These are phyloP conservation scores for Dionaea muscipula DNA, from an alignment of 179 eudicot species.

Conservation along the genomic window DNA sequence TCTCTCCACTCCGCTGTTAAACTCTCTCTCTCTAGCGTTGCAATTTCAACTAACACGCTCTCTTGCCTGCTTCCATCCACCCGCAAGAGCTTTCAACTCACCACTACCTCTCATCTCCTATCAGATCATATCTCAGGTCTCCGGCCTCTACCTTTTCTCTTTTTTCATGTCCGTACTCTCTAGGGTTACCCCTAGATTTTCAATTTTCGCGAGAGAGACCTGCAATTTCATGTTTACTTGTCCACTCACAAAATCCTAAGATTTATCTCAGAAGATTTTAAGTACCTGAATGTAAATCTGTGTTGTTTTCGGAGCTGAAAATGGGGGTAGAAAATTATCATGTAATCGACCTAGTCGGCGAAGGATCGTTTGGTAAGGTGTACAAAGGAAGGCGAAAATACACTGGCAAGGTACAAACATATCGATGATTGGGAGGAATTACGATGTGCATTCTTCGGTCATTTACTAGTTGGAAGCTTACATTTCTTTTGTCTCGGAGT, in stretches of 20 bases:
- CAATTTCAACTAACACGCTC: too few species aligned
- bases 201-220: too few species aligned
- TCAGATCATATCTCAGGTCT: too few species aligned
- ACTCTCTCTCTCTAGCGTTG: too few species aligned
- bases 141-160: too few species aligned
- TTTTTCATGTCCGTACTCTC: too few species aligned
- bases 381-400: constrained; percentile 82
- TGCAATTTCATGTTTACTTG: background rate
- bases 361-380: constrained; percentile 97
- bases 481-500: background rate
- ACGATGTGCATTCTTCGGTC: background rate
- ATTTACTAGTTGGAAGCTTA: background rate
- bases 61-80: too few species aligned
- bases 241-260: background rate
- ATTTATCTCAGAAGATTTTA: background rate
- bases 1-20: too few species aligned
- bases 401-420: constrained; percentile 54
- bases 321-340: constrained; percentile 96
- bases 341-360: constrained; percentile 96
- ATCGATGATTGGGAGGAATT: background rate
- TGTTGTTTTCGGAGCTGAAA: background rate
- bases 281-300: background rate
- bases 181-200: too few species aligned
- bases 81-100: too few species aligned
- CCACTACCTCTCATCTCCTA: too few species aligned